Evolutionary conservation across 106 monocot genomes (phyloP), one percentile per base, ranked within the genome.

Genomic region (Posidonia australis): DNA sequence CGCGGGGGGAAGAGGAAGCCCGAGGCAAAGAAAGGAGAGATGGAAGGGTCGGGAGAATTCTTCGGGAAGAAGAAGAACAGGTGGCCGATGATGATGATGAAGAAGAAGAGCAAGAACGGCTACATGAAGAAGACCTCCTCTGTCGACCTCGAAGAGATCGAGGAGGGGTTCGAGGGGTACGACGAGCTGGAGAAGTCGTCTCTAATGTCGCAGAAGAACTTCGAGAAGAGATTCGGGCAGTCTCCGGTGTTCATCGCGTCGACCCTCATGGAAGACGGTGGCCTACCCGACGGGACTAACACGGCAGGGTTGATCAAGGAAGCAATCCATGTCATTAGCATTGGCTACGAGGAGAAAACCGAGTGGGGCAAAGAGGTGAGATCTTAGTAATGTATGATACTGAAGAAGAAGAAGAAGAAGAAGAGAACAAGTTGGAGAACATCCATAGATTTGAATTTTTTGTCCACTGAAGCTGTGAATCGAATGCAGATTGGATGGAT

Each of bases 131-230:
- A 74, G 79, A 81, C 71, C 29, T 77, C 79, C 47, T 44, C 58
- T 14, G 59, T 70, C 26, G 81, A 80, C 26, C 68, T 92, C 45
- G 93, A 93, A 65, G 89, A 86, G 79, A 93, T 93, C 16, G 93
- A 93, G 63, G 93, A 93, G 58, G 93, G 93, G 7, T 41, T 93
- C 20, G 93, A 93, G 67, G 93, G 93, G 47, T 89, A 93, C 52
- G 93, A 89, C 6, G 93, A 88, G 56, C 64, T 83, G 56, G 93
- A 93, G 77, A 77, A 73, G 58, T 81, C 93, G 36, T 81, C 86
- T 14, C 81, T 93, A 41, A 93, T 93, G 88, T 93, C 93, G 19
- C 92, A 88, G 73, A 93, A 93, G 80, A 83, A 54, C 81, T 93
- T 93, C 64, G 92, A 93, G 83, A 93, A 93, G 71, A 64, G 85